Evolutionary conservation across 1,284 basidiomycete species (phyloP).

Genomic region (Testicularia cyperi): DNA sequence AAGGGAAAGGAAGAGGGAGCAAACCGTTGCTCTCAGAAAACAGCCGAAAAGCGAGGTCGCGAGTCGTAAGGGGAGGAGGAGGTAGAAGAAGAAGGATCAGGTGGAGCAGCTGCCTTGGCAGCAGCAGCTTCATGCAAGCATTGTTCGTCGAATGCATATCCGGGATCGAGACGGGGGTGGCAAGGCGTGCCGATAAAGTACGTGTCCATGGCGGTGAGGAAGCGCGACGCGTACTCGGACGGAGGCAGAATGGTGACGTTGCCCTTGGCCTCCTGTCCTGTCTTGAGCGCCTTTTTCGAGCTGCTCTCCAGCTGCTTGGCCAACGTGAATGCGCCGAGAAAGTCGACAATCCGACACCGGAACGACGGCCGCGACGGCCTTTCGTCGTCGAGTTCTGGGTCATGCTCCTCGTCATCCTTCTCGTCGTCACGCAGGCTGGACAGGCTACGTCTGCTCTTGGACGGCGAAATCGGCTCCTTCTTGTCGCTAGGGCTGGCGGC

Average conservation of each 20-base stretch:
- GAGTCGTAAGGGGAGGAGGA: too few relatives aligned
- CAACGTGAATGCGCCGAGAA: conserved; percentile 50
- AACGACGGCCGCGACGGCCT: conserved; percentile 19
- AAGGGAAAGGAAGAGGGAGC: background rate
- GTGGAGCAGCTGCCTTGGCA: too few relatives aligned
- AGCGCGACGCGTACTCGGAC: conserved; percentile 46
- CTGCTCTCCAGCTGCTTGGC: conserved; percentile 52
- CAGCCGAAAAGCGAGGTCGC: background rate
- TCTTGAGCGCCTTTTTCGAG: conserved; percentile 50
- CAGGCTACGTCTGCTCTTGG: too few relatives aligned
- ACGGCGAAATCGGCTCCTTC: too few relatives aligned
- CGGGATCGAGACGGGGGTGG: conserved; percentile 20
- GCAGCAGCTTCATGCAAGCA: conserved; percentile 9
- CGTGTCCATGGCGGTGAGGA: conserved; percentile 37
- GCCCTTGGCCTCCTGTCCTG: conserved; percentile 37
- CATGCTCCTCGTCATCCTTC: background rate
- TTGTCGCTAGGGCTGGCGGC: conserved; percentile 1
- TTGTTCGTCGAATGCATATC: conserved; percentile 31
- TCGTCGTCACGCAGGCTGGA: background rate
- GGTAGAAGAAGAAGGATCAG: too few relatives aligned
- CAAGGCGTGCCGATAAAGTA: conserved; percentile 47
- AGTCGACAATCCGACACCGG: conserved; percentile 50
- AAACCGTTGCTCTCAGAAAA: background rate
- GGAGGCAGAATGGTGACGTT: conserved; percentile 53
- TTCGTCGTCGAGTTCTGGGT: too few relatives aligned